Evolutionary conservation across 345 rosid species (phyloP).

Genomic region (Ricinus communis): DNA sequence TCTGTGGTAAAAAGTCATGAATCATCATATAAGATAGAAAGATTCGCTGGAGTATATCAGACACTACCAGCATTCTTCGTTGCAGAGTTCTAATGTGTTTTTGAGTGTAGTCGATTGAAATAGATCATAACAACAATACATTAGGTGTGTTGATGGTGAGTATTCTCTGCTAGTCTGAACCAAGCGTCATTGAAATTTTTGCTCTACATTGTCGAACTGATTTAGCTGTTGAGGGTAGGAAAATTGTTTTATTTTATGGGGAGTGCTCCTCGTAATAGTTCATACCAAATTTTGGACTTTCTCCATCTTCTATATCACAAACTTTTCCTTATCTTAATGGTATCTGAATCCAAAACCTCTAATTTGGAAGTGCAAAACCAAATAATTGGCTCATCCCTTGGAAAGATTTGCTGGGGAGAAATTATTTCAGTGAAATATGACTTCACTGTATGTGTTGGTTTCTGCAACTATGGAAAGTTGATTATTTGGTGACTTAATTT

Average conservation of each 20-base stretch:
- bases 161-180: too few species aligned
- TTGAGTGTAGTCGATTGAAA: not conserved
- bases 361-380: not conserved
- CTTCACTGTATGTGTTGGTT: not conserved
- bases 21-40: not conserved
- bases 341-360: not conserved
- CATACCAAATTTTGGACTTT: not conserved
- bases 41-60: not conserved
- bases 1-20: slow-evolving; percentile 6
- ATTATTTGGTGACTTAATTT: not conserved
- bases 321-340: not conserved
- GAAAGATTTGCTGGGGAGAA: not conserved
- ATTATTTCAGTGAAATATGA: not conserved
- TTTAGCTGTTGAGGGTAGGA: not conserved
- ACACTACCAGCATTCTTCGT: too few species aligned
- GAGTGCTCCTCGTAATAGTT: not conserved
- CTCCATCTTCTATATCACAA: not conserved
- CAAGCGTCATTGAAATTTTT: not conserved
- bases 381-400: not conserved
- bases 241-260: not conserved
- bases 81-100: not conserved
- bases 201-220: not conserved
- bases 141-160: not conserved
- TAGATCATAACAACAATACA: not conserved
- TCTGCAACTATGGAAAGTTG: not conserved